These are phyloP conservation scores for Endotrypanum monterogeii DNA, from an alignment of 208 protist species.

Conservation along the genomic window DNA sequence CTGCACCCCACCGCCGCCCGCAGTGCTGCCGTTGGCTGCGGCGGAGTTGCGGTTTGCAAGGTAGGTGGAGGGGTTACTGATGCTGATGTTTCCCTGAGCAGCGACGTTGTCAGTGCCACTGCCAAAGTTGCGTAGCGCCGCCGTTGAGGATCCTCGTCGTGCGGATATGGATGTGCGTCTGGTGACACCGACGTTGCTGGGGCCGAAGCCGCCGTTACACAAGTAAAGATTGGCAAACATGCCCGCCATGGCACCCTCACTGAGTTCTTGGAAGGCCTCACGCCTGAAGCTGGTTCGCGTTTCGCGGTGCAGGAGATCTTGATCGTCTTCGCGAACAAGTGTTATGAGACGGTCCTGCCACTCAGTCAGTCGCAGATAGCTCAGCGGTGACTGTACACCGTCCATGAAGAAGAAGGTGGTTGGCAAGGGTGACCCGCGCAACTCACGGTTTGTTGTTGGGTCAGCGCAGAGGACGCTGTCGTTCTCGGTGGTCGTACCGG, in stretches of 20 bases:
- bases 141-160: slow-evolving; percentile 16
- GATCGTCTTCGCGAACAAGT: slow-evolving; percentile 36
- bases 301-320: slow-evolving; percentile 38
- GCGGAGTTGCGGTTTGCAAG: background rate
- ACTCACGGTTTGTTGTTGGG: slow-evolving; percentile 15
- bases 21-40: background rate
- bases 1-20: background rate
- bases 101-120: slow-evolving; percentile 2
- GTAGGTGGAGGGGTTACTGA: slow-evolving; percentile 4
- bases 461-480: slow-evolving; percentile 1
- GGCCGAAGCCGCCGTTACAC: slow-evolving; percentile 15
- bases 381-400: slow-evolving; percentile 40
- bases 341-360: slow-evolving; percentile 56
- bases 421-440: slow-evolving; percentile 14
- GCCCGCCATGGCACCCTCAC: slow-evolving; percentile 24
- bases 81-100: slow-evolving; percentile 2
- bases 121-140: background rate
- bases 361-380: slow-evolving; percentile 42
- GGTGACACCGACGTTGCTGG: background rate
- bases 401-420: slow-evolving; percentile 37
- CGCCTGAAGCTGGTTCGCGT: slow-evolving; percentile 36
- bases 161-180: slow-evolving; percentile 19
- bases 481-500: background rate
- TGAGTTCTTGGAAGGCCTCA: slow-evolving; percentile 39
- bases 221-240: slow-evolving; percentile 29